Conservation (phyloP, 1,284 basidiomycete genomes). For the Cutaneotrichosporon sp. region DNA sequence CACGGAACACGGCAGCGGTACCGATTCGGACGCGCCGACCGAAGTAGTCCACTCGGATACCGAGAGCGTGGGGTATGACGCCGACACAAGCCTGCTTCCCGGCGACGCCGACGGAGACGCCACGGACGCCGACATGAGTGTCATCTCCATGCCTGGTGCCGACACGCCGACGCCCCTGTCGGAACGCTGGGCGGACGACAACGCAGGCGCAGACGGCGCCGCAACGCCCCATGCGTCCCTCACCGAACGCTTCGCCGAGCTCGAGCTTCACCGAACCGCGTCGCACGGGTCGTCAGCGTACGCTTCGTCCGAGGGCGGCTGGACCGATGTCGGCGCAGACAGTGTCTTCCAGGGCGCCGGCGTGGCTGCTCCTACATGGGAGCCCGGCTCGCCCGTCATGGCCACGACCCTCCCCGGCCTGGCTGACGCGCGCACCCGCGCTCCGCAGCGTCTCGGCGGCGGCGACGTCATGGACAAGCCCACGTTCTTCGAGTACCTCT, state of each 20-base stretch:
- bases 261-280: slow-evolving; percentile 11
- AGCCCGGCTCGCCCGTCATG: slow-evolving; percentile 1
- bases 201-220: not conserved
- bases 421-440: not conserved
- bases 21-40: slow-evolving; percentile 7
- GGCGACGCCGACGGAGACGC: slow-evolving; percentile 4
- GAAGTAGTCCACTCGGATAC: slow-evolving; percentile 21
- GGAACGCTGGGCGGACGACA: slow-evolving; percentile 1
- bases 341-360: not conserved
- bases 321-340: slow-evolving; percentile 23
- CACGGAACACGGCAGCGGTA: slow-evolving; percentile 5
- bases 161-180: not conserved
- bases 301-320: slow-evolving; percentile 38
- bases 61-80: slow-evolving; percentile 18
- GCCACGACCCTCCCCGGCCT: not conserved
- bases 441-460: slow-evolving; percentile 13
- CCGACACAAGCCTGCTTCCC: slow-evolving; percentile 1
- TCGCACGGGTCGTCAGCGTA: slow-evolving; percentile 32
- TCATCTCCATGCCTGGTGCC: not conserved
- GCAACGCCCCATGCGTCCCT: slow-evolving; percentile 1
- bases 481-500: slow-evolving; percentile 47
- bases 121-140: not conserved
- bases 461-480: slow-evolving; percentile 33
- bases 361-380: not conserved
- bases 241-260: slow-evolving; percentile 3